Evolutionary conservation across 2,329 filamentous ascomycete species (phyloP), one percentile per base, ranked within the genome.

Genomic region (Didymella glomerata): DNA sequence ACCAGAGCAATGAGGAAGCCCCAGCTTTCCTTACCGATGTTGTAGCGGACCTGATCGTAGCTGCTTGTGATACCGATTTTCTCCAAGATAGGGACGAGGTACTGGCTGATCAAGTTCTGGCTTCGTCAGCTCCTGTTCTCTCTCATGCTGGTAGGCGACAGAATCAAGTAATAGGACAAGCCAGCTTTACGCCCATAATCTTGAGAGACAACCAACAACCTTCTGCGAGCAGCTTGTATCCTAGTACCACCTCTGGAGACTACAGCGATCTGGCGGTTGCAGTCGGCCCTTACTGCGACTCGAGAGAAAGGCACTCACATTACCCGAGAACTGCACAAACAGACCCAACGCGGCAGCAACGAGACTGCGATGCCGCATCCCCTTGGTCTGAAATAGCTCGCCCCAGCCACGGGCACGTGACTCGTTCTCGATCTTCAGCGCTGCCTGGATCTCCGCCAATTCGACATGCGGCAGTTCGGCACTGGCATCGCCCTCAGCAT

Each of bases 281-380:
- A 18, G 3, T 8, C 6, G n/a, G 9, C 3, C 4, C 7, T 4
- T 40, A 2, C 36, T 36, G 8, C 36, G 10, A 4, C 18, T 3
- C 18, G 34, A 8, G 5, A 40, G n/a, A 40, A 8, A 20, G 16
- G 11, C 16, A 41, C 38, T 41, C 9, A 41, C 38, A 27, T 38
- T 48, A 34, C 88, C 88, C 46, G 83, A 86, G 74, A 88, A 90
- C 73, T 90, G 87, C 1, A 86, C 88, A 64, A 90, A 88, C 64
- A 90, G 74, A 61, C 86, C 88, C 14, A 90, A 80, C 0, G 84
- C 87, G 32, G 89, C 76, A 22, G 88, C 80, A 48, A 90, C 85
- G 24, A 84, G 81, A 41, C 89, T 78, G 2, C 88, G 82, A 78
- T 86, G 87, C 32, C 86, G 82, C 80, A 90, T 90, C 18, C 87